Evolutionary conservation across 805 yeast species (phyloP), one percentile per base, ranked within the genome.

Genomic region (Suhomyces sp.): DNA sequence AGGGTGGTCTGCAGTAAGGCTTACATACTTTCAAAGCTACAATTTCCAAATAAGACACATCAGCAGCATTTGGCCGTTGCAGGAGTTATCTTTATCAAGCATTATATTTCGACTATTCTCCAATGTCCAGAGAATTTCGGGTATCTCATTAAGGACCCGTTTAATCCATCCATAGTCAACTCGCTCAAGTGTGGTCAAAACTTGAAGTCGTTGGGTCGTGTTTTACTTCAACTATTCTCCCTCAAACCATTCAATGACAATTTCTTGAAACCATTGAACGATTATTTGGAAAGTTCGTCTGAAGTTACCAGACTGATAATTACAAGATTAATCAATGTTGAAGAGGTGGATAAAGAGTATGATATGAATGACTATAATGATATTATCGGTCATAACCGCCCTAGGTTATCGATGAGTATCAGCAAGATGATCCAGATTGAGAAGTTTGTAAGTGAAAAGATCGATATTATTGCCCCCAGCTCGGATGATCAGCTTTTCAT

Each of bases 201-300:
- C 50, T 58, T 88, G 38, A 50, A 58, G 13, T 75, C 76, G 35
- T 64, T 86, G 30, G 62, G 79, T 20, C 72, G 79, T 38, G 76
- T 83, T 8, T 49, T 87, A 33, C 63, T 73, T 20, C 95, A 86
- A 55, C 56, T 84, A 23, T 80, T 83, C 15, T 57, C 79, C 4
- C 78, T 87, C 79, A 70, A 73, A 42, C 77, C 85, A 2, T 87
- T 88, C 60, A 75, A 74, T 10, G 79, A 83, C 45, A 76, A 81
- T 31, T 87, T 78, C 54, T 59, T 87, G 47, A 88, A 84, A 52
- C 95, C 95, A 1, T 65, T 87, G 51, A 85, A 85, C 54, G 90
- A 83, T 28, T 85, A 77, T 50, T 72, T 88, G 27, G 68, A 65
- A 33, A 63, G 74, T 10, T 70, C 78, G 6, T 60, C 65, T 5